Base-by-base conservation (phyloP, 495 filamentous ascomycete genomes). In the Aspergillus avenaceus region DNA sequence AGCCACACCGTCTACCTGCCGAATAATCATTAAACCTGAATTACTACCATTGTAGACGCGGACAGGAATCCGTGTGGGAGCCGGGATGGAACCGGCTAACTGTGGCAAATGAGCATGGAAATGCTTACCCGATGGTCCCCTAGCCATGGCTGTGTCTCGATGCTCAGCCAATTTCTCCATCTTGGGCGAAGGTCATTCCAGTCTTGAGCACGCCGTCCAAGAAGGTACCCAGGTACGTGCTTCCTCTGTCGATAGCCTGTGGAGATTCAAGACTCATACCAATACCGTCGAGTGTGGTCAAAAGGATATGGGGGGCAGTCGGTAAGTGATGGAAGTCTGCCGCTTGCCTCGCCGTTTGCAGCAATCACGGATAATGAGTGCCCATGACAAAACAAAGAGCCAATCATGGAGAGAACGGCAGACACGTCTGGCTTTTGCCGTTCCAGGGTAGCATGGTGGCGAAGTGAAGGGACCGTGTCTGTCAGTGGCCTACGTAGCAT, bases 401-500 rank as follows among this genome's bases (percentile, higher is more conserved):
- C 11, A 26, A 26, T n/a, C n/a, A n/a, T n/a, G n/a, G n/a, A n/a
- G n/a, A n/a, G n/a, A n/a, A n/a, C n/a, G n/a, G n/a, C n/a, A n/a
- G n/a, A n/a, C n/a, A n/a, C n/a, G n/a, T n/a, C n/a, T n/a, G n/a
- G n/a, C n/a, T n/a, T n/a, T n/a, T n/a, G n/a, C n/a, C n/a, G n/a
- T n/a, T n/a, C n/a, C n/a, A n/a, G n/a, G n/a, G n/a, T n/a, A n/a
- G n/a, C n/a, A n/a, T n/a, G n/a, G n/a, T n/a, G 16, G 31, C 26
- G n/a, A 5, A 16, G 11, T 26, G 12, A 16, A 21, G 47, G 19
- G n/a, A 83, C 54, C 2, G 73, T 80, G 44, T 84, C 76, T 54
- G 72, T 72, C 16, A 85, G 55, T 13, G 82, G 81, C 0, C 81
- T 76, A 37, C 74, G 67, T 3, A 86, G 67, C 1, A 79, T 75